Conservation (phyloP, 2,329 filamentous ascomycete species). For the Phyllosticta citribraziliensis region DNA sequence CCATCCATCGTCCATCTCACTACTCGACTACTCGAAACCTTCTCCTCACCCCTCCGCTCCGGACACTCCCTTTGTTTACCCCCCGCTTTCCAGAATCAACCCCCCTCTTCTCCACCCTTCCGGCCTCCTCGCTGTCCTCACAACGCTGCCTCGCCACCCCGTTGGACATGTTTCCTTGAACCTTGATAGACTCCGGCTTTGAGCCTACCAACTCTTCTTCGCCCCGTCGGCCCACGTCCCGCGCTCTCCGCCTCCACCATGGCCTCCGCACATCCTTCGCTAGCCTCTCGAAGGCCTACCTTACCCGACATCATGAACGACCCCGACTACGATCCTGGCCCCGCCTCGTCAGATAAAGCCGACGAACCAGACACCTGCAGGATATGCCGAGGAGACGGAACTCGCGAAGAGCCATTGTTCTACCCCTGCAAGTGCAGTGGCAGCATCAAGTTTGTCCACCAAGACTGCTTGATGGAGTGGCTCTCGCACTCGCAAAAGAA, state of each 20-base stretch:
- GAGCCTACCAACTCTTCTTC: neutral
- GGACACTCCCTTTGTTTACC: neutral
- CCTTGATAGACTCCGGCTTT: neutral
- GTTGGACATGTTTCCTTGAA: conserved; percentile 8
- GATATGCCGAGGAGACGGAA: conserved; percentile 88
- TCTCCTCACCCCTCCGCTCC: neutral
- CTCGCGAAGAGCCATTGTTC: conserved; percentile 75
- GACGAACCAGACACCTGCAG: conserved; percentile 77
- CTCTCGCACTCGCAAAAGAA: conserved; percentile 98
- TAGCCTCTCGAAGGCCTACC: neutral
- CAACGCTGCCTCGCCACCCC: neutral
- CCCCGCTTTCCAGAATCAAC: neutral
- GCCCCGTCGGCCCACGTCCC: neutral
- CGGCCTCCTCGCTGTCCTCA: neutral
- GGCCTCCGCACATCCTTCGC: neutral
- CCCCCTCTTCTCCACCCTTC: neutral
- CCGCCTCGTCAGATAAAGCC: conserved; percentile 17
- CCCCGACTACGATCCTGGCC: conserved; percentile 38
- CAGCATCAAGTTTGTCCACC: conserved; percentile 97
- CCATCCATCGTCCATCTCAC: neutral
- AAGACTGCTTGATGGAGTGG: conserved; percentile 98
- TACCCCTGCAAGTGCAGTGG: conserved; percentile 98
- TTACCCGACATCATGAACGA: conserved; percentile 47
- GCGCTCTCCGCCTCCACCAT: neutral
- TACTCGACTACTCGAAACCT: neutral